A percentile compares a stretch with the other conserved stretches of the same genome.
Evolutionary conservation across 2,329 filamentous ascomycete genomes (phyloP).

Genomic region (Aspergillus calidoustus): DNA sequence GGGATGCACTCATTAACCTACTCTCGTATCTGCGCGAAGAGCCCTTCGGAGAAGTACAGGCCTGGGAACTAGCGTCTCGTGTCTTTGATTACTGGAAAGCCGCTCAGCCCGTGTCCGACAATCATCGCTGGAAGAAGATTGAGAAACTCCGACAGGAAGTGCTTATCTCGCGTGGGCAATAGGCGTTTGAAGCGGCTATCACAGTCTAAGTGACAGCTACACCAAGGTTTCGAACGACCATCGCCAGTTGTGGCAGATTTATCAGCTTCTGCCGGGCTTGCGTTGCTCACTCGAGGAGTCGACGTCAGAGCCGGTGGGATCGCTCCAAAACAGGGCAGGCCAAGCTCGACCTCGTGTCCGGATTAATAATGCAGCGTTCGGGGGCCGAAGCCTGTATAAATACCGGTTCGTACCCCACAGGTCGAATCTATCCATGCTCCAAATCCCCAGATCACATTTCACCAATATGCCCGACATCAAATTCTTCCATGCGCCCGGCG

Average conservation of each 20-base stretch:
- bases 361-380: neutral
- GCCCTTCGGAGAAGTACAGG: neutral
- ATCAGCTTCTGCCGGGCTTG: no score
- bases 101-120: neutral
- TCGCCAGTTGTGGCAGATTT: no score
- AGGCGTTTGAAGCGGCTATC: neutral
- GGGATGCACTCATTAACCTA: slow-evolving; percentile 25
- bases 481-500: slow-evolving; percentile 33
- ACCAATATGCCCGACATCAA: slow-evolving; percentile 20
- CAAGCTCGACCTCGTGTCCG: neutral
- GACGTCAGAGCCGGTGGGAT: neutral
- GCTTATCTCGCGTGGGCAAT: neutral
- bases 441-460: neutral
- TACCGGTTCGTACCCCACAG: neutral
- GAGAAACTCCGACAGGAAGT: slow-evolving; percentile 17
- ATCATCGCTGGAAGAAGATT: slow-evolving; percentile 22
- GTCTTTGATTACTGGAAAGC: slow-evolving; percentile 23
- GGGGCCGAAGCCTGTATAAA: neutral
- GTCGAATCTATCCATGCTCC: neutral
- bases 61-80: slow-evolving; percentile 20
- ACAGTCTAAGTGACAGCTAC: neutral
- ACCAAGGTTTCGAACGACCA: neutral
- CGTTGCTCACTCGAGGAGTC: neutral
- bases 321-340: neutral
- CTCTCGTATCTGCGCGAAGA: slow-evolving; percentile 18